phyloP scores from a whole-genome alignment of 208 protist genomes.

The Leishmania turanica region DNA sequence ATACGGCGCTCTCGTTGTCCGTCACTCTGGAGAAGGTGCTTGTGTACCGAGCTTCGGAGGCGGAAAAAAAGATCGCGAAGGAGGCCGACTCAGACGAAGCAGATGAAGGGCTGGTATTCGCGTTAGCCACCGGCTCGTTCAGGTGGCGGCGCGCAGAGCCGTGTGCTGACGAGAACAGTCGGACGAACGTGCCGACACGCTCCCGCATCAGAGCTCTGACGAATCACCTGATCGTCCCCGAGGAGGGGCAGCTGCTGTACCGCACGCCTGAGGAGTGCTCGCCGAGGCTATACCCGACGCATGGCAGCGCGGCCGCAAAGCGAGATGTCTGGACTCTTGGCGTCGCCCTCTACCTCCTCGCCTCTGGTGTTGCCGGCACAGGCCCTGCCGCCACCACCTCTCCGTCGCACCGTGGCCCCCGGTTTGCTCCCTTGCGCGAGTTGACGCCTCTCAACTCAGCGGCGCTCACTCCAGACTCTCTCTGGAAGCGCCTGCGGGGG shows the following conservation, averaged over 20 bases:
- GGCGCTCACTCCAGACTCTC: constrained; percentile 44
- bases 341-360: constrained; percentile 54
- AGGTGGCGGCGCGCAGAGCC: neutral
- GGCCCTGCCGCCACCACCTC: constrained; percentile 3
- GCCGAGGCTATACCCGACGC: constrained; percentile 1
- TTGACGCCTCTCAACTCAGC: constrained; percentile 60
- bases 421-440: neutral
- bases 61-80: neutral
- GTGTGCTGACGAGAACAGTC: neutral
- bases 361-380: constrained; percentile 30
- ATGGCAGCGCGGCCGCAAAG: constrained; percentile 19
- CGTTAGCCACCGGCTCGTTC: neutral
- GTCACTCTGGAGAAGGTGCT: constrained; percentile 17
- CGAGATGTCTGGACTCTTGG: constrained; percentile 65
- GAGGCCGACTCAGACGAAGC: neutral
- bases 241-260: constrained; percentile 2
- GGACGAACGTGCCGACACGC: neutral
- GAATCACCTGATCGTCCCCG: neutral
- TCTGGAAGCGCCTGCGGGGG: constrained; percentile 43
- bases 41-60: neutral
- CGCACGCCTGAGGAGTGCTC: constrained; percentile 25
- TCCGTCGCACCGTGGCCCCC: neutral
- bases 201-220: neutral
- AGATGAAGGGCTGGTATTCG: neutral
- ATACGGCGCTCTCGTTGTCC: neutral